Conservation (phyloP, 176 grass and related monocot genomes). For the Echinochloa phyllopogon region DNA sequence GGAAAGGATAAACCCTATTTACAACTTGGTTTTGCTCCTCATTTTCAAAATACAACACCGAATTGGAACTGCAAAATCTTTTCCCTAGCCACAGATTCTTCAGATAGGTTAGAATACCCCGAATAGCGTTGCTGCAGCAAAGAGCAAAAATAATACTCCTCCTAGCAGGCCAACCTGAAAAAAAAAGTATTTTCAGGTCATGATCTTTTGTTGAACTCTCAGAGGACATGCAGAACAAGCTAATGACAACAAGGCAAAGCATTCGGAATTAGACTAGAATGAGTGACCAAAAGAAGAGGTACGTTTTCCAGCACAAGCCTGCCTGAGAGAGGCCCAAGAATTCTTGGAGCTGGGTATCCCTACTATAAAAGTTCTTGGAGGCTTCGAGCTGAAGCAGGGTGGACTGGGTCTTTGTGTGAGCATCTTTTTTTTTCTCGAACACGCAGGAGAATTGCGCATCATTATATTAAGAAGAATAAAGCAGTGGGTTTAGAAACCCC, state of each 20-base stretch:
- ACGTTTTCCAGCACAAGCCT: neutral
- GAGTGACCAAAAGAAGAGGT: neutral
- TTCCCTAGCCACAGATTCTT: slow-evolving; percentile 3
- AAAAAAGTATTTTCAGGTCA: slow-evolving; percentile 23
- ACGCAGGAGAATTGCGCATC: no score
- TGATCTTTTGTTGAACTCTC: neutral
- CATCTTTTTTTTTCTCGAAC: neutral
- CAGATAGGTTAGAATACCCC: slow-evolving; percentile 70
- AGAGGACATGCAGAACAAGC: slow-evolving; percentile 18
- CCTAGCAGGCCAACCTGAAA: slow-evolving; percentile 84
- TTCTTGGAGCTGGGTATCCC: neutral
- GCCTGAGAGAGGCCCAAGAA: neutral
- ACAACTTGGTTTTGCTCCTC: slow-evolving; percentile 27
- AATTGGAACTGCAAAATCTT: neutral
- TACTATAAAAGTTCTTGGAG: neutral
- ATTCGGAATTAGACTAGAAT: slow-evolving; percentile 12
- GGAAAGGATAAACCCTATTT: slow-evolving; percentile 18
- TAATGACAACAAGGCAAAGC: neutral
- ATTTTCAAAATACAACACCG: slow-evolving; percentile 8
- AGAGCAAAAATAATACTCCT: slow-evolving; percentile 85
- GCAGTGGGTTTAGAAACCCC: no score
- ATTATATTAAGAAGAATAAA: no score
- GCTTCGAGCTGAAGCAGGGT: neutral
- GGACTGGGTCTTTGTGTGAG: neutral
- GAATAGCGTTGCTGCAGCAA: slow-evolving; percentile 72